Evolutionary conservation across 164 flowering plant species (phyloP).

Genomic region (Paratinospora sagittata): DNA sequence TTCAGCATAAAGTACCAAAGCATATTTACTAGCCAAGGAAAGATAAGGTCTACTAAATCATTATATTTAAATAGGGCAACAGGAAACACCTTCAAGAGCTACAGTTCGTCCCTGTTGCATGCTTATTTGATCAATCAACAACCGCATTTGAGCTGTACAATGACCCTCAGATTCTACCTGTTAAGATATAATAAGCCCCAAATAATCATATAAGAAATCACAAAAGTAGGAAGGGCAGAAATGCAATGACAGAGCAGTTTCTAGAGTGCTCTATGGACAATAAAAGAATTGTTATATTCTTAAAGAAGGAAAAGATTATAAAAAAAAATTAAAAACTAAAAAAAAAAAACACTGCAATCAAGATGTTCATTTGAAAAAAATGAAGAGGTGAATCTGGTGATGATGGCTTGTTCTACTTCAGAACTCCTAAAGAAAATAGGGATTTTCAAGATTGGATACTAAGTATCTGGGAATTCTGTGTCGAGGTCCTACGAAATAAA

Average conservation of each 20-base stretch:
- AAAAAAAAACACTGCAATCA: no score
- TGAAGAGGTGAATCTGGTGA: not conserved
- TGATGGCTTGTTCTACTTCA: not conserved
- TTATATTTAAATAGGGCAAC: not conserved
- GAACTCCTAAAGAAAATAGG: not conserved
- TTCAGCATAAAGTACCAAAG: slow-evolving; percentile 5
- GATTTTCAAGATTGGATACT: not conserved
- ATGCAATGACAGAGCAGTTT: not conserved
- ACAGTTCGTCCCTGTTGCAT: slow-evolving; percentile 66
- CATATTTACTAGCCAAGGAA: slow-evolving; percentile 4
- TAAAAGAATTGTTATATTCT: not conserved
- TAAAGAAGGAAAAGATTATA: not conserved
- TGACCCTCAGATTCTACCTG: slow-evolving; percentile 78
- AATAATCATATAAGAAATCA: not conserved
- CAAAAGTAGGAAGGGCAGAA: not conserved
- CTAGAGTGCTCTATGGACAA: not conserved
- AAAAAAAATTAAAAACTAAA: not conserved
- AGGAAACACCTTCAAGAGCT: slow-evolving; percentile 62
- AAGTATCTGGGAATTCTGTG: no score
- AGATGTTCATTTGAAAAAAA: not conserved
- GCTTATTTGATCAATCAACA: slow-evolving; percentile 89
- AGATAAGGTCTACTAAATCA: not conserved
- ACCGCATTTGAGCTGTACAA: slow-evolving; percentile 66
- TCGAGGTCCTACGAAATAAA: no score
- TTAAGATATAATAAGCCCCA: not conserved